phyloP scores from a whole-genome alignment of 176 grass and related monocot species.

The Metroxylon sagu region DNA sequence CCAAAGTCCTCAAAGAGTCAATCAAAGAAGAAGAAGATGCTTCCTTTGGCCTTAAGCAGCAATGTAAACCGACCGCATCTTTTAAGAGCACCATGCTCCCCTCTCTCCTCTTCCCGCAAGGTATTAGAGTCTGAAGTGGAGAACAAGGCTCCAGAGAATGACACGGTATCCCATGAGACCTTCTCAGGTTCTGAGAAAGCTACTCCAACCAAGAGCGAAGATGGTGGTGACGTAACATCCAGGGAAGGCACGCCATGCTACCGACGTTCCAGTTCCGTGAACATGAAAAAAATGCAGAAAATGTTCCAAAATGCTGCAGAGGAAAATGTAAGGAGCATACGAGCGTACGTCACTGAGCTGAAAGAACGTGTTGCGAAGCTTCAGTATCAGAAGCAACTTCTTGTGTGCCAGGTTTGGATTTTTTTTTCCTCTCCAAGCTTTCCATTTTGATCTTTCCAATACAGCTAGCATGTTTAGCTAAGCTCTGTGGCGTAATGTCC shows the following conservation, averaged over 20 bases:
- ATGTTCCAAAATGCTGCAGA: slow-evolving; percentile 98
- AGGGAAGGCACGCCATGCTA: slow-evolving; percentile 73
- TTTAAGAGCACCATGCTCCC: slow-evolving; percentile 59
- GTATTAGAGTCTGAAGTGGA: slow-evolving; percentile 57
- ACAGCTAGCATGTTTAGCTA: too few relatives aligned
- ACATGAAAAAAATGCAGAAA: slow-evolving; percentile 96
- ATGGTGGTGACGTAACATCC: slow-evolving; percentile 51
- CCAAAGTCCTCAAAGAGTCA: slow-evolving; percentile 49
- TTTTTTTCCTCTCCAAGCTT: too few relatives aligned
- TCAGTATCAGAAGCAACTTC: slow-evolving; percentile 96
- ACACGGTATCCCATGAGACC: slow-evolving; percentile 31
- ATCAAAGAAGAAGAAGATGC: slow-evolving; percentile 55
- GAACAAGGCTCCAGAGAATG: slow-evolving; percentile 58
- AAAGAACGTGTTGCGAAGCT: slow-evolving; percentile 94
- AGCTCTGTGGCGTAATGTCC: too few relatives aligned
- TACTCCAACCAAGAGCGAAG: slow-evolving; percentile 74
- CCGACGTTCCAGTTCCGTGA: slow-evolving; percentile 76
- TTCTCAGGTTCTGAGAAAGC: slow-evolving; percentile 33
- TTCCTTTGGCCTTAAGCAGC: slow-evolving; percentile 63
- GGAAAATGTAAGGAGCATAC: slow-evolving; percentile 80
- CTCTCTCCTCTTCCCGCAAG: slow-evolving; percentile 48
- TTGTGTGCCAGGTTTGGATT: slow-evolving; percentile 70
- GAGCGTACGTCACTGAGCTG: slow-evolving; percentile 85
- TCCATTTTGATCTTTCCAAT: too few relatives aligned
- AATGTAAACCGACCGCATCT: slow-evolving; percentile 51